Evolutionary conservation across 2,329 filamentous ascomycete species (phyloP).

Genomic region (Aureobasidium lini): DNA sequence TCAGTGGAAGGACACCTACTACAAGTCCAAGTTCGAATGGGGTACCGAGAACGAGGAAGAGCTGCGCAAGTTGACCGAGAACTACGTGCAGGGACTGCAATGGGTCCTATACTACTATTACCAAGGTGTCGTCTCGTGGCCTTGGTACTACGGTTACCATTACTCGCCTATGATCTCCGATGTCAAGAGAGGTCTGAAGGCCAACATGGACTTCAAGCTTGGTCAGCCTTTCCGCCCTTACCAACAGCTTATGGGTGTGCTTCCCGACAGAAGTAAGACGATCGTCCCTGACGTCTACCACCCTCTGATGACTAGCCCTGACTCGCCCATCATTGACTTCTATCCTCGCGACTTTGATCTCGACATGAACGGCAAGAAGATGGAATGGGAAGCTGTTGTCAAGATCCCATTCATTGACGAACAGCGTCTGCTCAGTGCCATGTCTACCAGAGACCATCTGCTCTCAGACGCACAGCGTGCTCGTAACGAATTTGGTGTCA

Average conservation of each 20-base stretch:
- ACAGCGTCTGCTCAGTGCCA: slow-evolving; percentile 71
- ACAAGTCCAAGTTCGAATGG: slow-evolving; percentile 87
- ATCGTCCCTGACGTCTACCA: slow-evolving; percentile 87
- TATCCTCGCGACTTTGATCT: slow-evolving; percentile 95
- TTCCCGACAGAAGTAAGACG: slow-evolving; percentile 93
- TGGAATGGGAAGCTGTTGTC: slow-evolving; percentile 98
- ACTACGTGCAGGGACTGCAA: slow-evolving; percentile 94
- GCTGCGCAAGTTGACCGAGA: slow-evolving; percentile 76
- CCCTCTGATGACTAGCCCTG: slow-evolving; percentile 81
- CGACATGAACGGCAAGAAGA: slow-evolving; percentile 99
- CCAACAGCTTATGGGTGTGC: slow-evolving; percentile 95
- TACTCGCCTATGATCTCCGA: slow-evolving; percentile 97
- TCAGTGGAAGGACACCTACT: slow-evolving; percentile 92
- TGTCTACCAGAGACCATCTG: slow-evolving; percentile 73
- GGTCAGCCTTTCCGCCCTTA: slow-evolving; percentile 93
- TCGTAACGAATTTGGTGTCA: slow-evolving; percentile 85
- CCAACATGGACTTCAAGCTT: slow-evolving; percentile 84
- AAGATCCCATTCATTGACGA: slow-evolving; percentile 99
- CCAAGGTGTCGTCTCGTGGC: slow-evolving; percentile 92
- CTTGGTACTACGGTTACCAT: slow-evolving; percentile 96
- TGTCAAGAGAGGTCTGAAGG: slow-evolving; percentile 77
- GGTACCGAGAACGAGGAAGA: slow-evolving; percentile 71
- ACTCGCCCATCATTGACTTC: slow-evolving; percentile 94
- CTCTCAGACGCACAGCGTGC: slow-evolving; percentile 71
- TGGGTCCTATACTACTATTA: slow-evolving; percentile 99